Evolutionary conservation across 306 rosid genomes (phyloP).

Genomic region (Prunus persica): Prunus_persica_NCBIv2 NC_034014.1:841501-842000

Average conservation of each 20-base stretch:
- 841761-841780: conserved; percentile 61
- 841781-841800: conserved; percentile 35
- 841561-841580: too few species aligned
- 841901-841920: not conserved
- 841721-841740: not conserved
- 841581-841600: too few species aligned
- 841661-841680: not conserved
- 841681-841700: not conserved
- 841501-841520: too few species aligned
- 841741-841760: conserved; percentile 52
- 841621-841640: too few species aligned
- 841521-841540: too few species aligned
- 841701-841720: not conserved
- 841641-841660: too few species aligned
- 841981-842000: conserved; percentile 62
- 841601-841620: too few species aligned
- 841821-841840: conserved; percentile 46
- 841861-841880: not conserved
- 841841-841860: not conserved
- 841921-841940: conserved; percentile 79
- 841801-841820: conserved; percentile 53
- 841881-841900: not conserved
- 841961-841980: conserved; percentile 24
- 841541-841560: too few species aligned
- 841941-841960: conserved; percentile 63